Evolutionary conservation across 305 asterid genomes (phyloP).

Genomic region (Solanum aculeatissimum): DNA sequence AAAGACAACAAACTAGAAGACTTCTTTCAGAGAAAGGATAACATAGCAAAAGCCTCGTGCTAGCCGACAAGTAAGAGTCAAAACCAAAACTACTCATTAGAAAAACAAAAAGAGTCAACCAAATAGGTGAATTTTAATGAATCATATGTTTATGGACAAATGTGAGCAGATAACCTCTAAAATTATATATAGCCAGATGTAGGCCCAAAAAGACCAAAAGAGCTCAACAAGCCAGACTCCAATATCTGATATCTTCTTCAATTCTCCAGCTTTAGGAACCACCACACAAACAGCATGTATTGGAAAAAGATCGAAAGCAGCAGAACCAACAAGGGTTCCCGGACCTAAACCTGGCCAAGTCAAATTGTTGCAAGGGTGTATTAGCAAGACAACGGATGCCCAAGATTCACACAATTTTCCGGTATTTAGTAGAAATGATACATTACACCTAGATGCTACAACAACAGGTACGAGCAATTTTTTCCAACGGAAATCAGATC

Average conservation of each 20-base stretch:
- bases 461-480: background rate
- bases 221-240: constrained; percentile 96
- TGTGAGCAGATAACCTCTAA: constrained; percentile 41
- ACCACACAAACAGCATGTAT: constrained; percentile 89
- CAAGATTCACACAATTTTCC: background rate
- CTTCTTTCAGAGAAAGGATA: background rate
- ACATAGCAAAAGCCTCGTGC: background rate
- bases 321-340: constrained; percentile 91
- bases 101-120: background rate
- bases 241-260: constrained; percentile 78
- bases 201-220: constrained; percentile 98
- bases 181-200: constrained; percentile 83
- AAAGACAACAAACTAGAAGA: background rate
- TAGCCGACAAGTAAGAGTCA: background rate
- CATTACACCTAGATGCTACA: background rate
- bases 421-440: background rate
- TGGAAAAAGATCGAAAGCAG: constrained; percentile 90
- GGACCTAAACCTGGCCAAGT: constrained; percentile 69
- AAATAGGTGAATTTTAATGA: background rate
- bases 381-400: background rate
- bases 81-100: background rate
- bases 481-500: background rate
- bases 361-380: background rate
- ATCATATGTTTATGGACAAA: background rate
- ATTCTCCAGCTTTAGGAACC: constrained; percentile 78